phyloP scores from a whole-genome alignment of 2,329 filamentous ascomycete species.

The Neofusicoccum laricinum region DNA sequence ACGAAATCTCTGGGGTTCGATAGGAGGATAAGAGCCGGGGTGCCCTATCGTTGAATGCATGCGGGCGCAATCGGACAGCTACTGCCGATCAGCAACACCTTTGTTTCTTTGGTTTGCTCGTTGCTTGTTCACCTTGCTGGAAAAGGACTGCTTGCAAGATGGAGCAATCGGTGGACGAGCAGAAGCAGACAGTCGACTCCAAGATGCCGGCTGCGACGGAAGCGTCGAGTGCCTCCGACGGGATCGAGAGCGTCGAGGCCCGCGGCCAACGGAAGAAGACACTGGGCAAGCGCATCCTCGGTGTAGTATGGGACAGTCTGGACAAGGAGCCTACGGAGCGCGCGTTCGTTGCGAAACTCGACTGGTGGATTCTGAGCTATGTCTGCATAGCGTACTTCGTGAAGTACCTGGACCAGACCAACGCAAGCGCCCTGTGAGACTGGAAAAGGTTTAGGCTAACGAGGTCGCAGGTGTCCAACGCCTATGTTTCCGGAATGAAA shows the following conservation, averaged over 20 bases:
- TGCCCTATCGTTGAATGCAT: background rate
- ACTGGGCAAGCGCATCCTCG: background rate
- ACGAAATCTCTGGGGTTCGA: background rate
- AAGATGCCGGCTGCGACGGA: background rate
- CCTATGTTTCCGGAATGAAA: constrained; percentile 32
- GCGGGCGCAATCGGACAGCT: background rate
- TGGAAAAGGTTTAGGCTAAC: background rate
- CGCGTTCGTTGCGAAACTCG: constrained; percentile 2
- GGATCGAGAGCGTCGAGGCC: background rate
- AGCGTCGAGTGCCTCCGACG: background rate
- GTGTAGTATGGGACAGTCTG: background rate
- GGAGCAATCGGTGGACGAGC: background rate
- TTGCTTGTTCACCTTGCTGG: too few relatives aligned
- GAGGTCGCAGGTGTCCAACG: constrained; percentile 25
- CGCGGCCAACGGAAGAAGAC: background rate
- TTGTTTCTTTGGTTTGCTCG: too few relatives aligned
- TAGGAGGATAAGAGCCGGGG: background rate
- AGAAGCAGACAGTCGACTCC: background rate
- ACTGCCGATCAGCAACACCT: background rate
- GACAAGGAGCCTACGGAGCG: background rate
- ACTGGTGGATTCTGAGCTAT: constrained; percentile 13
- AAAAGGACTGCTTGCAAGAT: background rate
- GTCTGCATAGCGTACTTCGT: constrained; percentile 23
- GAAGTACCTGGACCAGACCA: constrained; percentile 29
- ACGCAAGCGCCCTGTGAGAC: background rate